These are phyloP conservation scores for Paraphaeosphaeria sporulosa DNA, from an alignment of 2,329 filamentous ascomycete species.

Conservation along the genomic window DNA sequence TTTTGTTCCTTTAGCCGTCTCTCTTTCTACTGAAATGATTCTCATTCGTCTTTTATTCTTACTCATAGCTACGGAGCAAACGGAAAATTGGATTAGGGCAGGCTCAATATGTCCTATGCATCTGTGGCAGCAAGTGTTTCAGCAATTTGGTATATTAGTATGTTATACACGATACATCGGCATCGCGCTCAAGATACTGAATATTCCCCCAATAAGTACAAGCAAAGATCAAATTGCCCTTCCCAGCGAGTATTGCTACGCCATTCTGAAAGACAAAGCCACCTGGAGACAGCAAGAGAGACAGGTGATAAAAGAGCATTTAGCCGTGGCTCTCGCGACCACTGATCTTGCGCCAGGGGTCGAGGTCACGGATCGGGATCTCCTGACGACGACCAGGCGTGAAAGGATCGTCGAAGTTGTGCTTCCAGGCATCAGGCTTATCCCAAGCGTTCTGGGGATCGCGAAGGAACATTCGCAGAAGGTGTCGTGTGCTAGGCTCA, in stretches of 20 bases:
- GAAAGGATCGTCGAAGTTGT: conserved; percentile 46
- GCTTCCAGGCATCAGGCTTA: conserved; percentile 36
- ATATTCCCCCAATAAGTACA: conserved; percentile 6
- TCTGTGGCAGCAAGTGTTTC: conserved; percentile 12
- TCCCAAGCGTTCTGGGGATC: conserved; percentile 44
- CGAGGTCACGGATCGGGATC: conserved; percentile 42
- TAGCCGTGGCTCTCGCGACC: conserved; percentile 50
- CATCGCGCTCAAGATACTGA: conserved; percentile 6
- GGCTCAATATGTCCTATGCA: conserved; percentile 7
- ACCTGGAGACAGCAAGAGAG: neutral
- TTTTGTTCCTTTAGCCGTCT: neutral
- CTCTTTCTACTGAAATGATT: neutral
- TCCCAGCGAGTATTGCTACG: conserved; percentile 9
- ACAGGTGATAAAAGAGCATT: neutral
- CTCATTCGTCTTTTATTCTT: neutral
- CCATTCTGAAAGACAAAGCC: conserved; percentile 7
- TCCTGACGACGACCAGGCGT: conserved; percentile 37
- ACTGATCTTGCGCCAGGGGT: conserved; percentile 48
- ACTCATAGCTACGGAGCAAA: conserved; percentile 12
- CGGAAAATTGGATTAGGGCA: neutral
- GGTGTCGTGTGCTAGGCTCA: conserved; percentile 40
- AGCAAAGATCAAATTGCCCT: conserved; percentile 1
- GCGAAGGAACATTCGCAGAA: conserved; percentile 49
- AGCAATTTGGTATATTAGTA: conserved; percentile 10
- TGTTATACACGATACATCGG: conserved; percentile 5